Evolutionary conservation across 2,329 filamentous ascomycete species (phyloP).

Genomic region (Hymenoscyphus scutula): DNA sequence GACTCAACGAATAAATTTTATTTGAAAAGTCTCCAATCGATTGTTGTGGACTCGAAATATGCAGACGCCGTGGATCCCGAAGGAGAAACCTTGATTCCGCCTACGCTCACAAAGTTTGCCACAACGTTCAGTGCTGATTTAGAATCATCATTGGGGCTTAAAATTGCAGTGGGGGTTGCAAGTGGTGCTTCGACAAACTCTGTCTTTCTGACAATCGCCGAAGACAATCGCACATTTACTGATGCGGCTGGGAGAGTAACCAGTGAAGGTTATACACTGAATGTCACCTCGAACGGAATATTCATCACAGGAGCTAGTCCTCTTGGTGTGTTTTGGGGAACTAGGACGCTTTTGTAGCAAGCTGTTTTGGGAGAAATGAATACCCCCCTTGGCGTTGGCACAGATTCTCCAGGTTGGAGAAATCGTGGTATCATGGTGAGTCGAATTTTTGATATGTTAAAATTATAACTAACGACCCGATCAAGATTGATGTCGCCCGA

Average conservation of each 20-base stretch:
- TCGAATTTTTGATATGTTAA: background rate
- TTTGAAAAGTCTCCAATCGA: constrained; percentile 33
- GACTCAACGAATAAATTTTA: constrained; percentile 31
- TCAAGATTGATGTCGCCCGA: constrained; percentile 50
- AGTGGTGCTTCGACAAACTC: constrained; percentile 20
- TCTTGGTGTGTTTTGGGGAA: constrained; percentile 58
- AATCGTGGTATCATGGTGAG: constrained; percentile 46
- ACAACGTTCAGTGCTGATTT: constrained; percentile 44
- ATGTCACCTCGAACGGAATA: constrained; percentile 41
- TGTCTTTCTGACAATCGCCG: constrained; percentile 48
- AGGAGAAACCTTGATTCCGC: constrained; percentile 52
- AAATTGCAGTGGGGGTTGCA: constrained; percentile 33
- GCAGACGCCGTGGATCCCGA: constrained; percentile 41
- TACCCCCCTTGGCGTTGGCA: constrained; percentile 43
- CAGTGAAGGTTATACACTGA: constrained; percentile 49
- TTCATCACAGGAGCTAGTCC: constrained; percentile 52
- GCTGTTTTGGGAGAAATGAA: constrained; percentile 40
- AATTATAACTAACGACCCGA: constrained; percentile 4
- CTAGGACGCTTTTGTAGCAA: constrained; percentile 53
- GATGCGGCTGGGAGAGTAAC: constrained; percentile 47
- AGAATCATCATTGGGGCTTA: constrained; percentile 32
- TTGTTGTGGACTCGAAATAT: constrained; percentile 47
- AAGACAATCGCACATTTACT: constrained; percentile 39
- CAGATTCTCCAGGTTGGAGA: constrained; percentile 51
- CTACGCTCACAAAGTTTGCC: constrained; percentile 48